Base-by-base conservation (phyloP, 345 rosid species). In the Camelina laxa region DNA sequence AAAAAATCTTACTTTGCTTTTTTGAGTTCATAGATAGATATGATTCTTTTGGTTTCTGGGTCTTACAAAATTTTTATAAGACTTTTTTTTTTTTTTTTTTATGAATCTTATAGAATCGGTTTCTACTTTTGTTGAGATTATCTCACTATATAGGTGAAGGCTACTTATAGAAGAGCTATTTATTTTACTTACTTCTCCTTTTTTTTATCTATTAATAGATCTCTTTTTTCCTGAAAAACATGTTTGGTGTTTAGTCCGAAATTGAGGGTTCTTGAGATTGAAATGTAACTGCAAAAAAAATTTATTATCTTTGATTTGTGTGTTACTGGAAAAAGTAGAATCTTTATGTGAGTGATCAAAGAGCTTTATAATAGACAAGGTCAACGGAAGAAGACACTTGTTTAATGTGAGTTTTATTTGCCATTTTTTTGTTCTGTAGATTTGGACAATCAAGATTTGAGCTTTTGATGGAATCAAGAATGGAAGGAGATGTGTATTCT, bases 401-500 rank as follows among this genome's bases (percentile, higher is more conserved):
- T 45, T 65, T 39, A 55, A 19, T 55, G 64, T 64, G 70, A 54
- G 61, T 53, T 53, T 27, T 60, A 5, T 27, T 14, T 39, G n/a
- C 48, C 12, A 14, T 42, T 42, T 33, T 1, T 7, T 33, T 24
- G 5, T n/a, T 42, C 16, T 42, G 48, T 42, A 42, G 48, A 42
- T 42, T 39, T 39, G 70, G 53, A 61, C 64, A 69, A 47, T 63
- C 80, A 69, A 76, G 75, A 53, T 60, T 68, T 75, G 79, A 68
- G 79, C 0, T 53, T 24, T 27, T 61, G 57, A 47, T 76, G 75
- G 72, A 70, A 56, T 48, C 80, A 66, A 41, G 61, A 74, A 90
- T 92, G 98, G 96, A 92, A 57, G 96, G 96, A n/a, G 91, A 85
- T 56, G 55, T 83, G 69, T 89, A 79, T 68, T 83, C 93, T 19